Conservation (phyloP, 169 alveolate species). For the Cryptosporidium xiaoi region DNA sequence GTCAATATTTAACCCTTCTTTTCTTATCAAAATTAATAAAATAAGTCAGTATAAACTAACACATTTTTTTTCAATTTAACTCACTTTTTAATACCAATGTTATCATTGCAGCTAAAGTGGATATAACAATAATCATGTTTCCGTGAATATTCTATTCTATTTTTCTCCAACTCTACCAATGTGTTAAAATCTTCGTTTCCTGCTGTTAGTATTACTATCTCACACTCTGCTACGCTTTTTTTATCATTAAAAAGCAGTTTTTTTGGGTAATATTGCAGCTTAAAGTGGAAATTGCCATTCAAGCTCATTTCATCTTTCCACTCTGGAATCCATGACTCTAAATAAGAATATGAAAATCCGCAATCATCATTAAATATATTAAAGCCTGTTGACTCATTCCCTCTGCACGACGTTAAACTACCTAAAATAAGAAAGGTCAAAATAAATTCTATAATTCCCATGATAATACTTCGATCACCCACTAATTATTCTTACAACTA, state of each 20-base stretch:
- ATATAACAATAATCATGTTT: slow-evolving; percentile 56
- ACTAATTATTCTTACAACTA: too few relatives aligned
- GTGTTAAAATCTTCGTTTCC: slow-evolving; percentile 70
- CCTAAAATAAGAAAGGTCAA: too few relatives aligned
- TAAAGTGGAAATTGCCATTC: background rate
- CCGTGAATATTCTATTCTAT: slow-evolving; percentile 49
- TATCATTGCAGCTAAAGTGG: slow-evolving; percentile 46
- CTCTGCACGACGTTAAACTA: too few relatives aligned
- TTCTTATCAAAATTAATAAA: background rate
- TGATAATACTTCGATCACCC: too few relatives aligned
- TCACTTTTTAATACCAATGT: background rate
- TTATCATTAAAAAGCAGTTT: background rate
- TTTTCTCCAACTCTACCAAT: slow-evolving; percentile 21
- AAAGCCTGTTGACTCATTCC: too few relatives aligned
- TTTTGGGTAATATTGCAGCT: background rate
- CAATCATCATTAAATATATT: too few relatives aligned
- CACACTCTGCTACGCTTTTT: background rate
- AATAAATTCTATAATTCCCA: too few relatives aligned
- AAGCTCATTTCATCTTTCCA: slow-evolving; percentile 4
- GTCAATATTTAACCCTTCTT: background rate
- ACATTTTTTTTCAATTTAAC: background rate
- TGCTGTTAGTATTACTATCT: slow-evolving; percentile 55
- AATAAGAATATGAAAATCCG: slow-evolving; percentile 12
- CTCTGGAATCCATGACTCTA: slow-evolving; percentile 51
- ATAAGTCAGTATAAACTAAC: background rate